phyloP scores from a whole-genome alignment of 1,139 yeast species.

The Candida pseudoviswanathii region DNA sequence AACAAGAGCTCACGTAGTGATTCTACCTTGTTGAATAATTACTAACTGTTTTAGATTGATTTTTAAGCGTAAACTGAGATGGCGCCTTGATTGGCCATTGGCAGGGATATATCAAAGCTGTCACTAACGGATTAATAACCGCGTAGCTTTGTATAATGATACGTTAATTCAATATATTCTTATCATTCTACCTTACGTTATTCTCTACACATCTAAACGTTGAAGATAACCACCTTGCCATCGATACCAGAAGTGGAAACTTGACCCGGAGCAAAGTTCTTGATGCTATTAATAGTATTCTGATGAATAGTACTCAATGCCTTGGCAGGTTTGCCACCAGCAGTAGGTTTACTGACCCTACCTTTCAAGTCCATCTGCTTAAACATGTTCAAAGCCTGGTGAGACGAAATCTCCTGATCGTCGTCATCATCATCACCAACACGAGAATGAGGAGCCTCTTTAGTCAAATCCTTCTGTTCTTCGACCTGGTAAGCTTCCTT shows the following conservation, averaged over 20 bases:
- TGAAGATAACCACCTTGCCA: conserved; percentile 80
- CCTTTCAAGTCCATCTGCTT: conserved; percentile 96
- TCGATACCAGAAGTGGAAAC: conserved; percentile 67
- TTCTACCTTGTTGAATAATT: no score
- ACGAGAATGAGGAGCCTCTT: conserved; percentile 31
- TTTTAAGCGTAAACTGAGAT: no score
- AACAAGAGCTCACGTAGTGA: no score
- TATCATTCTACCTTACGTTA: no score
- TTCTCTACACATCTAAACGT: conserved; percentile 24
- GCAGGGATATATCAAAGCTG: no score
- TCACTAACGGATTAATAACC: neutral
- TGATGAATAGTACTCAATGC: conserved; percentile 82
- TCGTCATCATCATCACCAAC: conserved; percentile 45
- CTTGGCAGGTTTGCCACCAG: conserved; percentile 37
- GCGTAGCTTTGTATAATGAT: neutral
- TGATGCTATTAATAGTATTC: conserved; percentile 80
- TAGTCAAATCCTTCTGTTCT: conserved; percentile 45
- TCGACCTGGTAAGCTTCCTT: conserved; percentile 64
- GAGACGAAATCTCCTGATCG: conserved; percentile 65
- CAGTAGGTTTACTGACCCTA: conserved; percentile 51
- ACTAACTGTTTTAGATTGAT: conserved; percentile 3
- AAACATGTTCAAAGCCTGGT: conserved; percentile 92
- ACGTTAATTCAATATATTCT: no score
- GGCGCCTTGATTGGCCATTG: no score
- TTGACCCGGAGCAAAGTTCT: conserved; percentile 54